Evolutionary conservation across 2,329 filamentous ascomycete species (phyloP).

Genomic region (Neocatenulostroma microsporum): DNA sequence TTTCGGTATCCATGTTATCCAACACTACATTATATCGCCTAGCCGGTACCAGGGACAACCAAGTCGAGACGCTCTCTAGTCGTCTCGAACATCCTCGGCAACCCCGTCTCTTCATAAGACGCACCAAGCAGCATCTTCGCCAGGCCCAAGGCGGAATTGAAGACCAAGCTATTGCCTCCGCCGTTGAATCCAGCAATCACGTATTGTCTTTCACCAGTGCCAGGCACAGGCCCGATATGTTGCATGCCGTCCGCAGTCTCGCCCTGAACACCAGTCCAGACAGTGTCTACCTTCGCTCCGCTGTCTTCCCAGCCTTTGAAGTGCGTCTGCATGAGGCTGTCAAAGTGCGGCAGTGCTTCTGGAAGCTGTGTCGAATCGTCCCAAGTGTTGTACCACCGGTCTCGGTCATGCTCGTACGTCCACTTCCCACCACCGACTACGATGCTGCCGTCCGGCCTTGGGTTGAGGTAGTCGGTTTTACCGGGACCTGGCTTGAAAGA

Average conservation of each 20-base stretch:
- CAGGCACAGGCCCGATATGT: constrained; percentile 18
- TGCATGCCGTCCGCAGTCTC: constrained; percentile 18
- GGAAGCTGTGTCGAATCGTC: constrained; percentile 43
- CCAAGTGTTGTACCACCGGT: constrained; percentile 41
- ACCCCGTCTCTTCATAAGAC: constrained; percentile 4
- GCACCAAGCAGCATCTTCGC: constrained; percentile 33
- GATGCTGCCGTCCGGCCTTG: constrained; percentile 39
- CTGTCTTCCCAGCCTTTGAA: constrained; percentile 45
- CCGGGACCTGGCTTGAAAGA: constrained; percentile 11
- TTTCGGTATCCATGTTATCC: no score
- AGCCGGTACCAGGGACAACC: no score
- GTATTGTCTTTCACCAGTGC: constrained; percentile 6
- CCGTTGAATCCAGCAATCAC: constrained; percentile 22
- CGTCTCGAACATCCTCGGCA: no score
- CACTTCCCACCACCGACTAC: constrained; percentile 38
- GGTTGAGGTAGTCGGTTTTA: constrained; percentile 35
- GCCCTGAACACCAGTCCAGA: constrained; percentile 40
- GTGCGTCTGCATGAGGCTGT: constrained; percentile 42
- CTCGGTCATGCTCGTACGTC: constrained; percentile 27
- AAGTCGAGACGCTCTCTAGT: no score
- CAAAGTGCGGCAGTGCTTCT: constrained; percentile 38
- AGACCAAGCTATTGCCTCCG: constrained; percentile 45
- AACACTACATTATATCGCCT: no score
- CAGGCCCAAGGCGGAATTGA: constrained; percentile 35
- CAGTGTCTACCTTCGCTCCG: constrained; percentile 29